Base-by-base conservation (phyloP, 2,329 filamentous ascomycete genomes). In the Alternaria triticina region DNA sequence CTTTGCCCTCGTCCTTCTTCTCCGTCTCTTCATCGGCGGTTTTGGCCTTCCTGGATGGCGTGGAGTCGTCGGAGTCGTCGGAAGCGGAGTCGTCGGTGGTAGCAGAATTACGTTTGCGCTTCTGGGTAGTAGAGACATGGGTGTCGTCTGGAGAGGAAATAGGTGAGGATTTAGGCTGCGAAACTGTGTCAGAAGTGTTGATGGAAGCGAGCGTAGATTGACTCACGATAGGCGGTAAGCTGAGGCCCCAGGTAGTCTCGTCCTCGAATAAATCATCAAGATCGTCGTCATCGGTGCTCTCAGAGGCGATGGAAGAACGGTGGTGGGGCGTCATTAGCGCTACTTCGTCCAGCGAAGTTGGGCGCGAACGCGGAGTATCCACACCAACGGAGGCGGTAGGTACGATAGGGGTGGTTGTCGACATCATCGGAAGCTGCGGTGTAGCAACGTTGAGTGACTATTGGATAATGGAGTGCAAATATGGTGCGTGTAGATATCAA, bases 181-280 rank as follows among this genome's bases (percentile, higher is more conserved):
- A 10, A 30, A 0, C 2, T 28, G 1, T 3, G 6, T 50, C 15
- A 20, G 47, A 22, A 9, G 27, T 15, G 1, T 0, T 50, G 17
- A 9, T 3, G 13, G 0, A 2, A 15, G 47, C n/a, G 6, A n/a
- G 25, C n/a, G 4, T 6, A 6, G n/a, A 9, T n/a, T 0, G 33
- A 50, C 27, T 22, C 28, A 50, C 47, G 3, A 50, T 15, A 6
- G 27, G n/a, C 12, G 17, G 47, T 13, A 30, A 13, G n/a, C 6
- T 8, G 6, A 50, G 47, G 27, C 27, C 47, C 10, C n/a, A n/a
- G 13, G 27, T 50, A 30, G 27, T 50, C 25, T 50, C 25, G 23
- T 10, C 11, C n/a, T 50, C 47, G 27, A 15, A 50, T 3, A 50
- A n/a, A 2, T 28, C 15, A 1, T 50, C 27, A 0, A 22, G 11